phyloP scores from a whole-genome alignment of 768 basidiomycete species.

The Tulasnella sp. region DNA sequence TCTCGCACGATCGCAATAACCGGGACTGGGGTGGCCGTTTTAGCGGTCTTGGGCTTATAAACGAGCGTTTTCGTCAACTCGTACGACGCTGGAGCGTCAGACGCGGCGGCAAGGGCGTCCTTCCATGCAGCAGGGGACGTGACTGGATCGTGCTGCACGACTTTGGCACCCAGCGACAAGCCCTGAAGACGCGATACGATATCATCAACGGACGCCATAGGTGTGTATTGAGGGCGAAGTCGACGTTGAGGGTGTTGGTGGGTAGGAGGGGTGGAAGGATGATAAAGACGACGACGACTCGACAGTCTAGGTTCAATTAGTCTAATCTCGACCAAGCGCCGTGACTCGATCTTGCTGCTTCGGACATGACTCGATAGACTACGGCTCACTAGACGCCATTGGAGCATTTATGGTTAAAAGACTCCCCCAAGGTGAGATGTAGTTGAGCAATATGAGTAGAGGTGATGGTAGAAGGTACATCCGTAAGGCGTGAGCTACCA shows the following conservation, averaged over 20 bases:
- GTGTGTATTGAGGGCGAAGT: not conserved
- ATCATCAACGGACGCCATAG: conserved; percentile 5
- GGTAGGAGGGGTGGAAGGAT: not conserved
- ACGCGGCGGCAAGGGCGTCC: conserved; percentile 54
- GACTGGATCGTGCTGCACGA: conserved; percentile 52
- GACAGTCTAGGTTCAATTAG: not conserved
- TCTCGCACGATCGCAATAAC: conserved; percentile 83
- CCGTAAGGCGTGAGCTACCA: not conserved
- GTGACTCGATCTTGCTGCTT: conserved; percentile 9
- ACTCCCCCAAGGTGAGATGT: not conserved
- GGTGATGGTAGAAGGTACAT: not conserved
- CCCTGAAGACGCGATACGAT: conserved; percentile 5
- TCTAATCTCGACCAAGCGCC: not conserved
- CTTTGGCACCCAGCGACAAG: not conserved
- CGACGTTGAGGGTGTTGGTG: not conserved
- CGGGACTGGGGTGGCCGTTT: conserved; percentile 72
- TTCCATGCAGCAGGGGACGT: conserved; percentile 72
- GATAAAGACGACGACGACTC: not conserved
- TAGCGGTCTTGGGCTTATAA: conserved; percentile 96
- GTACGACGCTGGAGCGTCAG: conserved; percentile 37
- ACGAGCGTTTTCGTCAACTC: conserved; percentile 81
- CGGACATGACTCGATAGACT: not conserved
- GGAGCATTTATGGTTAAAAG: not conserved
- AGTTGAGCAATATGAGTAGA: not conserved
- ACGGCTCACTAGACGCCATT: not conserved